Conservation (phyloP, 208 protist species). For the Borovskyia barvae region DNA sequence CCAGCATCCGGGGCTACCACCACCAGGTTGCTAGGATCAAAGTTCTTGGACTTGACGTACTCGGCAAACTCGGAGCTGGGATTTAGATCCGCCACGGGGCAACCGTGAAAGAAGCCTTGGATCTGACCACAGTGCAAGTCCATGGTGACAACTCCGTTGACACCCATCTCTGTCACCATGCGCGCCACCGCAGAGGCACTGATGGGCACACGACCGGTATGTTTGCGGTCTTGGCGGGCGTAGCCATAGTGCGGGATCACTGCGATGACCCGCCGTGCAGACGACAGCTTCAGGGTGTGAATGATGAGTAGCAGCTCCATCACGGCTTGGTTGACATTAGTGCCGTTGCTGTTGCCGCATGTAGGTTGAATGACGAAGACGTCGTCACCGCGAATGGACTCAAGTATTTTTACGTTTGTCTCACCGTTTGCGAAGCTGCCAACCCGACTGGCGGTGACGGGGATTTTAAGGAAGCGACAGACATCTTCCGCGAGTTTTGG, state of each 20-base stretch:
- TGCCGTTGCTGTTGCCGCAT: conserved; percentile 74
- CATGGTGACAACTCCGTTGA: conserved; percentile 91
- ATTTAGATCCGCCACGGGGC: conserved; percentile 92
- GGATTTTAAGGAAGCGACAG: conserved; percentile 68
- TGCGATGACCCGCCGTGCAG: conserved; percentile 87
- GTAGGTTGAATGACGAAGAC: conserved; percentile 96
- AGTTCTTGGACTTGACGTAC: conserved; percentile 75
- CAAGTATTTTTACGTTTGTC: conserved; percentile 82
- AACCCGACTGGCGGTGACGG: conserved; percentile 65
- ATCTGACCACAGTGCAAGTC: conserved; percentile 96
- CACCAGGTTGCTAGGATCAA: conserved; percentile 76
- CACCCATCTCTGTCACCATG: conserved; percentile 91
- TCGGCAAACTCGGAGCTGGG: conserved; percentile 84
- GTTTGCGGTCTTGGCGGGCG: conserved; percentile 96
- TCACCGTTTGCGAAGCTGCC: conserved; percentile 88
- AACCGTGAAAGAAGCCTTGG: conserved; percentile 95
- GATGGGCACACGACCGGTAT: conserved; percentile 93
- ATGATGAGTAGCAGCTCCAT: conserved; percentile 96
- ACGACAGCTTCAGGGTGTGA: conserved; percentile 91
- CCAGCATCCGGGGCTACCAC: conserved; percentile 96
- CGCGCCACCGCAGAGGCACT: conserved; percentile 93
- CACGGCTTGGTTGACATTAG: conserved; percentile 90
- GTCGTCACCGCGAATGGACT: conserved; percentile 91
- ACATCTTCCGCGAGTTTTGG: conserved; percentile 85
- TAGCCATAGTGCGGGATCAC: conserved; percentile 97